Evolutionary conservation across 352 stramenopile species (phyloP), one percentile per base, ranked within the genome.

Genomic region (Lagenidium giganteum): DNA sequence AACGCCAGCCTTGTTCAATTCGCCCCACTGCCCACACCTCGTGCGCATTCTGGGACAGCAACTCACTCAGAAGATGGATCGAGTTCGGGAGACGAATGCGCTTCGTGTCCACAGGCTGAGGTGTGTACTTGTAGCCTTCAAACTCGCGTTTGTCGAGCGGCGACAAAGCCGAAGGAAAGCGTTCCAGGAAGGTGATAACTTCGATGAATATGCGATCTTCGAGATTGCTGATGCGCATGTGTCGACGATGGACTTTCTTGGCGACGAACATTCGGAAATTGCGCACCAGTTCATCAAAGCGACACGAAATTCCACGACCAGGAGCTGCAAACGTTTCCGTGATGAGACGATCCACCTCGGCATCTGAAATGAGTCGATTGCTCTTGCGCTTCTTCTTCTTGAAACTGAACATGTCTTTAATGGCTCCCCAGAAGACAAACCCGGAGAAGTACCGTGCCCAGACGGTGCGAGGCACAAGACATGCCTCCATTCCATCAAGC

Each of bases 191-290:
- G 13, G 70, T 72, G 39, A 90, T 87, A 31, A 85, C 78, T 38
- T 90, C 74, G 25, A 61, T 46, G 34, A 74, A 78, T 33, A 90
- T 85, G 35, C 65, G 70, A 20, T 81, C 75, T 29, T 91, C 75
- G 28, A 88, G 38, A 30, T 91, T 70, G 20, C 61, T 44, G 9
- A 87, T 65, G 25, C 61, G 64, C 51, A 80, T 60, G 33, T 70
- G 61, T 17, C 61, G 62, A 26, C 69, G 69, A 47, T 87, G 72
- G 24, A 74, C 60, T 35, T 87, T 87, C 42, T 91, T 90, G 16
- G 73, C 71, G 35, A 90, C 82, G 33, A 90, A 82, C 60, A 90
- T 81, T 46, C 78, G 72, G 41, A 90, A 88, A 42, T 87, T 86
- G 27, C 74, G 70, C 29, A 90, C 75, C 18, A 90, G 64, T 30